Conservation (phyloP, 202 grass and related monocot species). For the Brachypodium distachyon region DNA sequence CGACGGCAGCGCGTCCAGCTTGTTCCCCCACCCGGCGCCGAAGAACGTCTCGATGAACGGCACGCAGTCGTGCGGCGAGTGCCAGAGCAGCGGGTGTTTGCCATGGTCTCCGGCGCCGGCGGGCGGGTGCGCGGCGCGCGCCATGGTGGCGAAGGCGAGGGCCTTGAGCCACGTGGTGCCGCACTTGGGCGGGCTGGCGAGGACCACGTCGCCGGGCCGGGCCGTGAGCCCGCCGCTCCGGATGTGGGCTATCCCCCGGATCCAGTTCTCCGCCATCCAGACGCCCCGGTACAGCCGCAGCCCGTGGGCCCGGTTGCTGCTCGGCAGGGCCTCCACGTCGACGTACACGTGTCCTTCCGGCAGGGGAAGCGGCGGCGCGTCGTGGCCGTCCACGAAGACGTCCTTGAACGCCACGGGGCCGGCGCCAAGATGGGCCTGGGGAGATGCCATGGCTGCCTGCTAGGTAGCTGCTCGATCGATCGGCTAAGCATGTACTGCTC, state of each 20-base stretch:
- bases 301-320: not conserved
- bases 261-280: not conserved
- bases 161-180: no score
- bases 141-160: constrained; percentile 1
- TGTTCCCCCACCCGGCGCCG: not conserved
- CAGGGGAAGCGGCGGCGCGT: no score
- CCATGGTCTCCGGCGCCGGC: not conserved
- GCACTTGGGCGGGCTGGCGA: constrained; percentile 15
- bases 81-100: constrained; percentile 1
- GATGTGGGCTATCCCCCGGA: not conserved
- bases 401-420: no score
- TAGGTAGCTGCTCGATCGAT: no score
- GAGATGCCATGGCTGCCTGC: no score
- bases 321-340: not conserved
- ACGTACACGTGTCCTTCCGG: no score
- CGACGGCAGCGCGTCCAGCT: not conserved
- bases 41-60: not conserved
- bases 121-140: not conserved
- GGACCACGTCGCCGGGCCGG: not conserved
- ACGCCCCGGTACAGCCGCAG: not conserved
- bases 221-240: not conserved
- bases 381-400: no score
- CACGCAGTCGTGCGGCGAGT: constrained; percentile 9
- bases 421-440: no score
- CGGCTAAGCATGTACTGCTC: no score